These are phyloP conservation scores for Penicillium diatomitis DNA, from an alignment of 495 filamentous ascomycete species.

Conservation along the genomic window DNA sequence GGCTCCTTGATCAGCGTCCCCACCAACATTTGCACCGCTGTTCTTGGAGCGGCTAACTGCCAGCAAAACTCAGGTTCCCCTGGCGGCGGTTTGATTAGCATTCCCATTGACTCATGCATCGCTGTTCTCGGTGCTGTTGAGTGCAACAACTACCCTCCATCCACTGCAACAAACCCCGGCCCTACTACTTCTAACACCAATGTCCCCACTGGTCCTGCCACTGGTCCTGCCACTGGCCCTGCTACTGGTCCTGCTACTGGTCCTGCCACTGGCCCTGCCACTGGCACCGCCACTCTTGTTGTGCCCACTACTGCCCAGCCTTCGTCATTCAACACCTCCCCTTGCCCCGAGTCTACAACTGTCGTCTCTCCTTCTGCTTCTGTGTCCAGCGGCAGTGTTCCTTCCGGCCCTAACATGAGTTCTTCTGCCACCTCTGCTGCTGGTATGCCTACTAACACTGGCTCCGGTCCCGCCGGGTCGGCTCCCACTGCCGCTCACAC, in stretches of 20 bases:
- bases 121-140: too few species aligned
- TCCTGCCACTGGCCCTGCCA: background rate
- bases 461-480: too few species aligned
- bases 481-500: too few species aligned
- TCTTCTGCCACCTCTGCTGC: too few species aligned
- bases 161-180: too few species aligned
- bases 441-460: too few species aligned
- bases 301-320: background rate
- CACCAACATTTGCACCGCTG: slow-evolving; percentile 19
- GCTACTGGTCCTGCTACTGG: background rate
- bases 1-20: slow-evolving; percentile 22
- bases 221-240: background rate
- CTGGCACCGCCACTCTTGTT: background rate
- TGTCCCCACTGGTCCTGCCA: background rate
- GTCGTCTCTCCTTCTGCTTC: too few species aligned
- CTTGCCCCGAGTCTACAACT: background rate
- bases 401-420: too few species aligned
- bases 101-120: background rate
- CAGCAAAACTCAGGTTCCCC: background rate
- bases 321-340: background rate
- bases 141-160: too few species aligned
- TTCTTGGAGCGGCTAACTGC: slow-evolving; percentile 17
- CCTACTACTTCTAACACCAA: background rate
- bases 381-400: too few species aligned
- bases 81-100: background rate